A percentile compares a stretch with the other conserved stretches of the same genome.
phyloP scores from a whole-genome alignment of 495 filamentous ascomycete genomes.

The Xylaria grammica region DNA sequence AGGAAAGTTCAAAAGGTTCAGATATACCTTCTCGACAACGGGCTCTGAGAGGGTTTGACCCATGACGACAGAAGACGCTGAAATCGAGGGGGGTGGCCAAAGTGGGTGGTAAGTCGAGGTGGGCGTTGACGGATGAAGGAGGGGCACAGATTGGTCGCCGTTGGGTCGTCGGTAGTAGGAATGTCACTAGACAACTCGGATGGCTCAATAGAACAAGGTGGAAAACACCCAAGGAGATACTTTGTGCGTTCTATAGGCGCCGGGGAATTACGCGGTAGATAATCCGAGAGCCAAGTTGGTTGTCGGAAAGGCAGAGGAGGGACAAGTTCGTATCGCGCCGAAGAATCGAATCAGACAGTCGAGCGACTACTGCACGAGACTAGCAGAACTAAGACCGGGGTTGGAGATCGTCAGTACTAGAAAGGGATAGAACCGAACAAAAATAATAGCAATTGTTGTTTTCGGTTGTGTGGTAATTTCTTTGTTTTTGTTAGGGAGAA shows the following conservation, averaged over 20 bases:
- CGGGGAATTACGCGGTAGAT: constrained; percentile 9
- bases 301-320: constrained; percentile 1
- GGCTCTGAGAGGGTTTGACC: constrained; percentile 99
- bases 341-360: constrained; percentile 17
- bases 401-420: constrained; percentile 3
- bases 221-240: background rate
- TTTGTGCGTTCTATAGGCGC: background rate
- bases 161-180: background rate
- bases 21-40: constrained; percentile 93
- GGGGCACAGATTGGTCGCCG: constrained; percentile 13
- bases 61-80: constrained; percentile 60
- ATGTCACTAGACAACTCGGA: constrained; percentile 1
- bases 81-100: background rate
- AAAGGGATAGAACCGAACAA: constrained; percentile 21
- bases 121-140: constrained; percentile 22
- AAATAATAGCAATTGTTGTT: constrained; percentile 9
- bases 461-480: too few relatives aligned
- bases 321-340: constrained; percentile 12
- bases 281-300: constrained; percentile 2
- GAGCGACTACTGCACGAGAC: constrained; percentile 18
- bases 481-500: background rate
- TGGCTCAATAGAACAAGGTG: background rate
- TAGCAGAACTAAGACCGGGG: constrained; percentile 7
- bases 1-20: constrained; percentile 8
- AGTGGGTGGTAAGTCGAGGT: constrained; percentile 2